phyloP scores from a whole-genome alignment of 208 protist species.

The Trypanosoma caninum region DNA sequence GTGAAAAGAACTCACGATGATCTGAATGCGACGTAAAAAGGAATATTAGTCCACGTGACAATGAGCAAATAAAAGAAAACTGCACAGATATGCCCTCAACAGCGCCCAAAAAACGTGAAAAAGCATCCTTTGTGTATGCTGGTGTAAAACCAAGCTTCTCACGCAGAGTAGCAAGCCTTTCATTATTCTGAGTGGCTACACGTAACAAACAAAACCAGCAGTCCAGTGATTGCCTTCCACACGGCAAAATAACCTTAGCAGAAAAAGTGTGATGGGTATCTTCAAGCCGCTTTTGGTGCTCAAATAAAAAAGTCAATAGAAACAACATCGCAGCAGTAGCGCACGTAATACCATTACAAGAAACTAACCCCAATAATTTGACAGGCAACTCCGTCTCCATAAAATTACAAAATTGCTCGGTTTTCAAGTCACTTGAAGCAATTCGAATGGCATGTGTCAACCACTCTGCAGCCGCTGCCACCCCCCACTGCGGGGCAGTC shows the following conservation, averaged over 20 bases:
- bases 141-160: constrained; percentile 6
- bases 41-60: constrained; percentile 33
- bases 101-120: constrained; percentile 37
- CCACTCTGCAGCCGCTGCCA: constrained; percentile 75
- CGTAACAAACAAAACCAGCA: constrained; percentile 46
- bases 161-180: constrained; percentile 27
- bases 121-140: constrained; percentile 38
- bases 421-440: constrained; percentile 1
- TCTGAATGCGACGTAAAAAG: constrained; percentile 21
- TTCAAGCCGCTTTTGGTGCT: constrained; percentile 33
- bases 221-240: constrained; percentile 36
- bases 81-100: constrained; percentile 66
- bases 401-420: constrained; percentile 34
- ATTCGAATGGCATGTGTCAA: constrained; percentile 34
- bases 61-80: constrained; percentile 45
- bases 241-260: constrained; percentile 31
- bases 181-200: constrained; percentile 34
- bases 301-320: constrained; percentile 23
- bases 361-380: constrained; percentile 28
- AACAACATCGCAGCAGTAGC: constrained; percentile 31
- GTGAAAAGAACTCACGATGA: constrained; percentile 9
- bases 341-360: constrained; percentile 31
- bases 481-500: constrained; percentile 56
- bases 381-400: constrained; percentile 19
- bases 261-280: neutral